These are phyloP conservation scores for Wickerhamiella dianesei DNA, from an alignment of 805 yeast species.

Conservation along the genomic window DNA sequence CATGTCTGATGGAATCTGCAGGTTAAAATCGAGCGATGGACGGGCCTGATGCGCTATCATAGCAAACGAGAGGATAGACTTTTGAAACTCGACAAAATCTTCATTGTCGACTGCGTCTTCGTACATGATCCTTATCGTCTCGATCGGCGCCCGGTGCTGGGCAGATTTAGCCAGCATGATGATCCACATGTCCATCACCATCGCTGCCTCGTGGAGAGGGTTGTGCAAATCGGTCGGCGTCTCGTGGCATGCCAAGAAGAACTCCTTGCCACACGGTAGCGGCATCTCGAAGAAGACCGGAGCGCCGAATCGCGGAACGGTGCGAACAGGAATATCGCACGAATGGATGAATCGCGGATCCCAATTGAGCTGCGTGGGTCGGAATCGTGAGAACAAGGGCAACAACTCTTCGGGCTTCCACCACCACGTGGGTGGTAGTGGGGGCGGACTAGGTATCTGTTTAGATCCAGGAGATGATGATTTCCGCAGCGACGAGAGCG, in stretches of 20 bases:
- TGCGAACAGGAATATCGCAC: neutral
- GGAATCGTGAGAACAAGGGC: neutral
- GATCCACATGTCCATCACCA: neutral
- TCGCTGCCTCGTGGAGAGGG: neutral
- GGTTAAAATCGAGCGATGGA: neutral
- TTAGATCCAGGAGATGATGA: too few relatives aligned
- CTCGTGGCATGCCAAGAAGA: neutral
- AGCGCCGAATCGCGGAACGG: neutral
- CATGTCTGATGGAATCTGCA: neutral
- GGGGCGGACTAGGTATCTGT: neutral
- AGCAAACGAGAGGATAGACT: neutral
- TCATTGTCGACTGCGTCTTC: neutral
- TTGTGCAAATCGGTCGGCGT: neutral
- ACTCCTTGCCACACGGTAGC: neutral
- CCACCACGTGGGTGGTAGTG: neutral
- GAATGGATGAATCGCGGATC: neutral
- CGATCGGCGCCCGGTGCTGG: neutral
- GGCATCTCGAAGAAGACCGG: neutral
- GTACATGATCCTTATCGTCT: neutral
- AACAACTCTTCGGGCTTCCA: neutral
- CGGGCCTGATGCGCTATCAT: neutral
- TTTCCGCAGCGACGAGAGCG: too few relatives aligned
- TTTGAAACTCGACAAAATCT: neutral
- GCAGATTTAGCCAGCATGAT: neutral
- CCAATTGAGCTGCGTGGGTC: neutral